Evolutionary conservation across 371 early-diverging fungal species (phyloP).

Genomic region (Mortierella sp.): DNA sequence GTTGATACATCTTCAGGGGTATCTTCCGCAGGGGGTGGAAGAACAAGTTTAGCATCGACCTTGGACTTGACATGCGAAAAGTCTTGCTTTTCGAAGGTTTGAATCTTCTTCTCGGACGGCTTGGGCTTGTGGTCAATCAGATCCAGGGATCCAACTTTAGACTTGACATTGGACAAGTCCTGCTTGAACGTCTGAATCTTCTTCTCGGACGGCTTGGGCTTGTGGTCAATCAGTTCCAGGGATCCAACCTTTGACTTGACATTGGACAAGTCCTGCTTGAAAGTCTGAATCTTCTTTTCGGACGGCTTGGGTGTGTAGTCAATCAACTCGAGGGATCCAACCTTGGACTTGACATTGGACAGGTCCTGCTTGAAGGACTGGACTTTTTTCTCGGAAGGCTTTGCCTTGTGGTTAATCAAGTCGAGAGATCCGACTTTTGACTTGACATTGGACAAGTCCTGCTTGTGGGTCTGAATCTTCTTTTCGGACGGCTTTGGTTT

Average conservation of each 20-base stretch:
- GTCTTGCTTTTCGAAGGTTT: slow-evolving; percentile 34
- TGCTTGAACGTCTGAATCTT: slow-evolving; percentile 21
- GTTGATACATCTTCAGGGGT: neutral
- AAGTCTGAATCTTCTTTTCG: slow-evolving; percentile 22
- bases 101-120: slow-evolving; percentile 20
- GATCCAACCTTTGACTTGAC: slow-evolving; percentile 26
- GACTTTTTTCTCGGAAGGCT: slow-evolving; percentile 27
- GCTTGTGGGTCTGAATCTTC: slow-evolving; percentile 18
- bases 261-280: slow-evolving; percentile 2
- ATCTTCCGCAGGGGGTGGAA: slow-evolving; percentile 5
- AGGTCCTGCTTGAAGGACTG: slow-evolving; percentile 9
- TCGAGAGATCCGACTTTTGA: slow-evolving; percentile 33
- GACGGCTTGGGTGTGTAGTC: too few species aligned
- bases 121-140: too few species aligned
- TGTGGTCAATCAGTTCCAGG: slow-evolving; percentile 17
- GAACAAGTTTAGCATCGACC: slow-evolving; percentile 34
- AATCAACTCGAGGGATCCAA: neutral
- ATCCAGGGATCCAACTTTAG: neutral
- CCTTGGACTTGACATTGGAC: neutral
- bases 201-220: slow-evolving; percentile 24
- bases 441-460: neutral
- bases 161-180: neutral
- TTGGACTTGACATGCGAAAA: slow-evolving; percentile 44
- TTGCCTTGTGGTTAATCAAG: slow-evolving; percentile 18
- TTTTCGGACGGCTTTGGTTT: slow-evolving; percentile 5